These are phyloP conservation scores for Aspergillus fischeri DNA, from an alignment of 2,329 filamentous ascomycete genomes.

Conservation along the genomic window DNA sequence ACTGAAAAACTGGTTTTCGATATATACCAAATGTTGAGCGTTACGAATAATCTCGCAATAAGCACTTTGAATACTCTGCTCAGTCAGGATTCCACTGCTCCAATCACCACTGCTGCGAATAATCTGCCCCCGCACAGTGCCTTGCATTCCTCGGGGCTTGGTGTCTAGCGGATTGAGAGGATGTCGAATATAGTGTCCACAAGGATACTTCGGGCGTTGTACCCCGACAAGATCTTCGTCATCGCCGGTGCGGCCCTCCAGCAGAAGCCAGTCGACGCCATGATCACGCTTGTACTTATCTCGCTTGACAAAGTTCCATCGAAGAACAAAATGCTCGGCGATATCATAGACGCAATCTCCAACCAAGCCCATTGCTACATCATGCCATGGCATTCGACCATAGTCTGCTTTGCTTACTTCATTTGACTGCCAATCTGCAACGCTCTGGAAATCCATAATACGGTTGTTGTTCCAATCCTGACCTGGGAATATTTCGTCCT, in stretches of 20 bases:
- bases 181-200: slow-evolving; percentile 81
- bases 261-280: slow-evolving; percentile 76
- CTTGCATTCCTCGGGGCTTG: slow-evolving; percentile 62
- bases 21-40: slow-evolving; percentile 90
- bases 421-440: slow-evolving; percentile 88
- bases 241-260: slow-evolving; percentile 70
- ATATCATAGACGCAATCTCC: slow-evolving; percentile 91
- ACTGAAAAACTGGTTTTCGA: slow-evolving; percentile 98
- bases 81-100: slow-evolving; percentile 82
- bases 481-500: slow-evolving; percentile 84
- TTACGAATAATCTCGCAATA: slow-evolving; percentile 81
- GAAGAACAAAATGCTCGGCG: slow-evolving; percentile 87
- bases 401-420: slow-evolving; percentile 87
- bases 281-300: slow-evolving; percentile 95
- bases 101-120: slow-evolving; percentile 90
- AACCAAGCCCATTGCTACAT: slow-evolving; percentile 86
- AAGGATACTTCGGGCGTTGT: slow-evolving; percentile 81
- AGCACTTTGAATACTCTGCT: slow-evolving; percentile 83
- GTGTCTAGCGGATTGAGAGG: slow-evolving; percentile 65
- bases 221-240: slow-evolving; percentile 85
- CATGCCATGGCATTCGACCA: slow-evolving; percentile 97
- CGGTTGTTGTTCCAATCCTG: slow-evolving; percentile 99
- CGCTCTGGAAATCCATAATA: slow-evolving; percentile 90
- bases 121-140: slow-evolving; percentile 75
- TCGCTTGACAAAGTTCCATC: slow-evolving; percentile 96